These are phyloP conservation scores for Ophiostoma pallidulum DNA, from an alignment of 2,329 filamentous ascomycete species.

Conservation along the genomic window DNA sequence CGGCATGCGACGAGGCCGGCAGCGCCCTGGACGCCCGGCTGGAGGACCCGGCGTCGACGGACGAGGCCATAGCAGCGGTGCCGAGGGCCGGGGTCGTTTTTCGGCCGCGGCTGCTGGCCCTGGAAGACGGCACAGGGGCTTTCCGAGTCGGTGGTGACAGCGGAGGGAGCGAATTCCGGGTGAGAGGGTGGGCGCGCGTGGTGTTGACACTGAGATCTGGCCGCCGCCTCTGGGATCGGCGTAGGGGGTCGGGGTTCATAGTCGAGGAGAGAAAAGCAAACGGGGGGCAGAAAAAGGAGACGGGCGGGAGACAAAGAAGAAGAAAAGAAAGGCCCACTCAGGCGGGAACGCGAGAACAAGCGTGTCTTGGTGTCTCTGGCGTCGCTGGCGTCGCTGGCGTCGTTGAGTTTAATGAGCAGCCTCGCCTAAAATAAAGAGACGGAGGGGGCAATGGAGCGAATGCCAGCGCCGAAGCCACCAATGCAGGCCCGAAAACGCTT, in stretches of 20 bases:
- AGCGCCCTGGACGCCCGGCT: conserved; percentile 25
- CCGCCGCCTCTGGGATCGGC: conserved; percentile 21
- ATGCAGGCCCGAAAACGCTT: too few relatives aligned
- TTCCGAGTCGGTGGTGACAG: conserved; percentile 22
- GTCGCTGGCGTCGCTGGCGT: not conserved
- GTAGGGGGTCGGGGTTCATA: conserved; percentile 12
- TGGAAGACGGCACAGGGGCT: conserved; percentile 14
- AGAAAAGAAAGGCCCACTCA: conserved; percentile 4
- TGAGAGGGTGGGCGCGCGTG: conserved; percentile 15
- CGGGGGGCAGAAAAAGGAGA: not conserved
- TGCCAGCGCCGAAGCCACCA: conserved; percentile 3
- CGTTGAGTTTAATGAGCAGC: conserved; percentile 10
- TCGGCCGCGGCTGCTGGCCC: conserved; percentile 6
- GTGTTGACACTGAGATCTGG: conserved; percentile 31
- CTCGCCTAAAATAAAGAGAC: conserved; percentile 3
- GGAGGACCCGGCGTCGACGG: conserved; percentile 16
- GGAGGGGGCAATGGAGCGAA: not conserved
- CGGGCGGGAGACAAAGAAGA: not conserved
- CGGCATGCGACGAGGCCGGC: conserved; percentile 14
- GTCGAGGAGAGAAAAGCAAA: not conserved
- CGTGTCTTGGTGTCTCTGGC: not conserved
- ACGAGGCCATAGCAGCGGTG: conserved; percentile 22
- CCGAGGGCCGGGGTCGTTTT: conserved; percentile 12
- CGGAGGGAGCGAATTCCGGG: conserved; percentile 20
- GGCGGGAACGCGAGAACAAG: conserved; percentile 7